Conservation (phyloP, 805 yeast species). For the Candida anglica region DNA sequence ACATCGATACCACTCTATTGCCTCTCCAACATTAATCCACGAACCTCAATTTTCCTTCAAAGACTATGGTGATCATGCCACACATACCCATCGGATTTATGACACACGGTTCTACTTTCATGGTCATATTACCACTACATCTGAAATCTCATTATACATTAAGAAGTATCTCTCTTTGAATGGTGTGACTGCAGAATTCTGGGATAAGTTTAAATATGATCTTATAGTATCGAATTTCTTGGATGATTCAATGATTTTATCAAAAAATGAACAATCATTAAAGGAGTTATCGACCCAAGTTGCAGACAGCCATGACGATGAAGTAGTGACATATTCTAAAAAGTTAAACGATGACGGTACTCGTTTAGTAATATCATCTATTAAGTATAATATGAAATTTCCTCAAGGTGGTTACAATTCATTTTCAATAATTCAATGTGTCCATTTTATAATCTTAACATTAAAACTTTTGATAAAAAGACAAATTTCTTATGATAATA, state of each 20-base stretch:
- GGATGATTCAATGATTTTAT: slow-evolving; percentile 38
- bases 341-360: slow-evolving; percentile 19
- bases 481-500: slow-evolving; percentile 7
- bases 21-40: slow-evolving; percentile 1
- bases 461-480: slow-evolving; percentile 1
- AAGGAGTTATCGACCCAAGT: slow-evolving; percentile 9
- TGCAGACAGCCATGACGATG: not conserved
- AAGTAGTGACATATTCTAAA: slow-evolving; percentile 3
- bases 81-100: too few relatives aligned
- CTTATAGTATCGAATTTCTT: slow-evolving; percentile 33
- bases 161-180: slow-evolving; percentile 23
- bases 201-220: slow-evolving; percentile 41
- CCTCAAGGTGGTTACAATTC: slow-evolving; percentile 1
- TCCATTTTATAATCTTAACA: not conserved
- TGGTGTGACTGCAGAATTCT: slow-evolving; percentile 15
- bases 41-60: slow-evolving; percentile 1
- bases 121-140: too few relatives aligned
- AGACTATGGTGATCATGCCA: too few relatives aligned
- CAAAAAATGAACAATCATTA: slow-evolving; percentile 37
- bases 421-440: slow-evolving; percentile 3
- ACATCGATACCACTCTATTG: slow-evolving; percentile 4
- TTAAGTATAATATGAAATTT: slow-evolving; percentile 12
- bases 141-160: slow-evolving; percentile 11
- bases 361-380: slow-evolving; percentile 10
- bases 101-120: too few relatives aligned